phyloP scores from a whole-genome alignment of 2,329 filamentous ascomycete species.

The Fusarium sp. region DNA sequence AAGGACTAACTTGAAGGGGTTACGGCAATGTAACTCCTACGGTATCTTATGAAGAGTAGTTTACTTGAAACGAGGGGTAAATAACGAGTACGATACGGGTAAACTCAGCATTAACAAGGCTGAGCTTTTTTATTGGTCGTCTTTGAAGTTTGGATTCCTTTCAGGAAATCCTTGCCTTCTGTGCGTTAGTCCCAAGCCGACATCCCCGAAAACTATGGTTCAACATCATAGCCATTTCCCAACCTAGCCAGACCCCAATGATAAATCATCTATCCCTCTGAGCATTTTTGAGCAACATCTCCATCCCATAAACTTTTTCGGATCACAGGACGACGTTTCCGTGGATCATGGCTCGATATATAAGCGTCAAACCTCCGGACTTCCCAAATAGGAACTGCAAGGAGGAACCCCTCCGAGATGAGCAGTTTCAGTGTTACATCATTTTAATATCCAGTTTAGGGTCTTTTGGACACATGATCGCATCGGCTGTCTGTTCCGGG shows the following conservation, averaged over 20 bases:
- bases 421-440: conserved; percentile 21
- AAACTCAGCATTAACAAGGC: not conserved
- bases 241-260: not conserved
- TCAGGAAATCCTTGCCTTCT: not conserved
- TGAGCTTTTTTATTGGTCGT: not conserved
- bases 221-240: not conserved
- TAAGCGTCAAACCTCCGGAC: conserved; percentile 9
- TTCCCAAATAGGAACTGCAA: conserved; percentile 25
- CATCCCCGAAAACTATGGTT: not conserved
- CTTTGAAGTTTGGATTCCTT: not conserved
- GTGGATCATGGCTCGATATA: conserved; percentile 10
- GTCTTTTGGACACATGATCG: not conserved
- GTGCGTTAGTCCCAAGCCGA: not conserved
- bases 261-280: not conserved
- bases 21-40: not conserved
- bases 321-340: conserved; percentile 15
- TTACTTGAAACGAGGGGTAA: conserved; percentile 1
- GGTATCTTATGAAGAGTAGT: not conserved
- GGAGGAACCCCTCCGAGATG: conserved; percentile 36
- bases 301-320: not conserved
- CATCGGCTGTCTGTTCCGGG: conserved; percentile 8
- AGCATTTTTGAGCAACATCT: not conserved
- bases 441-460: not conserved
- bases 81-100: not conserved
- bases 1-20: not conserved